Evolutionary conservation across 208 protist genomes (phyloP), one percentile per base, ranked within the genome.

Genomic region (Lotmaria passim): DNA sequence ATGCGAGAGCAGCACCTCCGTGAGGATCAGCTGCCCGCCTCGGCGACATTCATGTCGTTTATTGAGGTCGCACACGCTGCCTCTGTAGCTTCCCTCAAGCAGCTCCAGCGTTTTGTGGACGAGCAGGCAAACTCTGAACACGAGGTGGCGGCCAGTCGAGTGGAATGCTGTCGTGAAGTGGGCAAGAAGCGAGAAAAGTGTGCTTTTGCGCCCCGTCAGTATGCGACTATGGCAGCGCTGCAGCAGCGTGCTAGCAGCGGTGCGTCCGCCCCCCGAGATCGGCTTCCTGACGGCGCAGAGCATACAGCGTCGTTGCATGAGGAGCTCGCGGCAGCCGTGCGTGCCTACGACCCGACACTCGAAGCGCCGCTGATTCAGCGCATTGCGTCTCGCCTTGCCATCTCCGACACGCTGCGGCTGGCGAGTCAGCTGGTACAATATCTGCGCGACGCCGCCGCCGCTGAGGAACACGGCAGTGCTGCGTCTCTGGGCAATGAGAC

Each of bases 301-400:
- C 14, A 47, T n/a, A n/a, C n/a, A n/a, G n/a, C n/a, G n/a, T n/a
- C n/a, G 8, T 21, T 21, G 17, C 23, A 31, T n/a, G 48, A 60
- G 6, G 36, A 36, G 1, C 51, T 80, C 11, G n/a, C 36, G 8
- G 67, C 66, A 2, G 79, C 79, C 8, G 28, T 76, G 19, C 58
- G 52, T 12, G 50, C 41, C n/a, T 86, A 85, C 74, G 78, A 81
- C 36, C 81, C 83, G 10, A 79, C 81, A n/a, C 38, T 89, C 5
- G 31, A 85, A 33, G n/a, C 60, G 11, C 46, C 69, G n/a, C 67
- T 89, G 43, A 3, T 86, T 1, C 36, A 50, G 57, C 71, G 73
- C 12, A 75, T 86, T 31, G 73, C 69, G 6, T 19, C 57, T 41
- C 63, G 73, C 17, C 41, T 88, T 28, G 68, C 70, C 21, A 44